Evolutionary conservation across 2,329 filamentous ascomycete species (phyloP).

Genomic region (Fusarium agapanthi): DNA sequence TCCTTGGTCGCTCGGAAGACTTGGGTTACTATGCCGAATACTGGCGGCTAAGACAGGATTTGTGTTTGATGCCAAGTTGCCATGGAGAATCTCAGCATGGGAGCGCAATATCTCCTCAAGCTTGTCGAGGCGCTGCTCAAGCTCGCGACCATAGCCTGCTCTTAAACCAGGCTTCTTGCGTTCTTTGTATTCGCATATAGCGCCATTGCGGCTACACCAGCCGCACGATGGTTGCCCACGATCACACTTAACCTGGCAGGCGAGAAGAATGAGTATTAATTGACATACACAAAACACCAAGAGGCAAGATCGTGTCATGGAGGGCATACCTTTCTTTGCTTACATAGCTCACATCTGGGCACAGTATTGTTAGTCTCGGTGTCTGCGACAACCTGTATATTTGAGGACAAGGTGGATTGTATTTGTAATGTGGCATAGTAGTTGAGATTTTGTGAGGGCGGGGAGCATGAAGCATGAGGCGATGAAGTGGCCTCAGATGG

Average conservation of each 20-base stretch:
- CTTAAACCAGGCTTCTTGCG: slow-evolving; percentile 72
- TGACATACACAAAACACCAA: background rate
- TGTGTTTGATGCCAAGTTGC: slow-evolving; percentile 55
- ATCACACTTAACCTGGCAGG: slow-evolving; percentile 76
- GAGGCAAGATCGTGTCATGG: background rate
- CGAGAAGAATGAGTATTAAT: slow-evolving; percentile 14
- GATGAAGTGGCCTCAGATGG: slow-evolving; percentile 23
- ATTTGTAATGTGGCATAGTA: slow-evolving; percentile 10
- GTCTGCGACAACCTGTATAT: slow-evolving; percentile 20
- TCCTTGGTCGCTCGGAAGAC: slow-evolving; percentile 63
- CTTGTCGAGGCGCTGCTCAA: slow-evolving; percentile 76
- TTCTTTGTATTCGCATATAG: slow-evolving; percentile 73
- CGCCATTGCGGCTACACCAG: slow-evolving; percentile 72
- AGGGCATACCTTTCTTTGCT: slow-evolving; percentile 75
- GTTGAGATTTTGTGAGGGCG: slow-evolving; percentile 20
- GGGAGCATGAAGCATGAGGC: slow-evolving; percentile 27
- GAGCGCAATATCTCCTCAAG: slow-evolving; percentile 72
- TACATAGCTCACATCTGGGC: slow-evolving; percentile 77
- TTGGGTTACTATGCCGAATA: slow-evolving; percentile 59
- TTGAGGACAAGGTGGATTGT: slow-evolving; percentile 27
- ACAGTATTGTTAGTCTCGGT: slow-evolving; percentile 49
- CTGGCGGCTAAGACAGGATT: slow-evolving; percentile 49
- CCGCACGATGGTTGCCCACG: slow-evolving; percentile 76
- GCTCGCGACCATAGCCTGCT: slow-evolving; percentile 75
- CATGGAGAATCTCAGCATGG: slow-evolving; percentile 73